Evolutionary conservation across 139 green algal species (phyloP).

Genomic region (Trebouxia sp.): DNA sequence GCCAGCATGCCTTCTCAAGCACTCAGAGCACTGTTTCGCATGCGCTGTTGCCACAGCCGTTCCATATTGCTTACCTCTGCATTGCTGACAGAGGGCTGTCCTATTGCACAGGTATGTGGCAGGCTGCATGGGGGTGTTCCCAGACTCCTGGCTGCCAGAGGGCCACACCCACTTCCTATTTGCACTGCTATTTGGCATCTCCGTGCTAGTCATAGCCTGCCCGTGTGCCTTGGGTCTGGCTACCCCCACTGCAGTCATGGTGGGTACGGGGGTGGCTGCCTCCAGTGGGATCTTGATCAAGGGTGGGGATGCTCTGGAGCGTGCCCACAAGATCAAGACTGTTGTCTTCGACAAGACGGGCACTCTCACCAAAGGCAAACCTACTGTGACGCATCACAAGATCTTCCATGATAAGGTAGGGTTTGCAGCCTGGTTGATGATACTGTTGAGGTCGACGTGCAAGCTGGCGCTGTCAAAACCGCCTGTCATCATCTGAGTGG

Average conservation of each 20-base stretch:
- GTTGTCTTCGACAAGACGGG: constrained; percentile 98
- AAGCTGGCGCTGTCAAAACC: too few relatives aligned
- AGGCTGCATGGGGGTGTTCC: constrained; percentile 52
- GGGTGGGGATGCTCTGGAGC: constrained; percentile 78
- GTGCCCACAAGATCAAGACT: constrained; percentile 52
- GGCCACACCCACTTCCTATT: constrained; percentile 88
- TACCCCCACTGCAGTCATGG: constrained; percentile 98
- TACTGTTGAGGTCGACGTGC: neutral
- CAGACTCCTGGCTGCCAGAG: constrained; percentile 74
- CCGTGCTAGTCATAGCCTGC: constrained; percentile 97
- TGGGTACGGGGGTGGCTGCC: constrained; percentile 84
- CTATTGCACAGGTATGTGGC: constrained; percentile 63
- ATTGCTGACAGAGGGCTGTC: too few relatives aligned
- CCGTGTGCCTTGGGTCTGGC: constrained; percentile 95
- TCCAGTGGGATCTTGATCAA: constrained; percentile 95
- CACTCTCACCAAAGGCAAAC: constrained; percentile 84
- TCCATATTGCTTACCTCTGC: too few relatives aligned
- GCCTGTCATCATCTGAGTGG: too few relatives aligned
- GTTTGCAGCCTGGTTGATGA: neutral
- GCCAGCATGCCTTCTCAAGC: too few relatives aligned
- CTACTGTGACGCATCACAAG: constrained; percentile 59
- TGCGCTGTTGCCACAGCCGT: too few relatives aligned
- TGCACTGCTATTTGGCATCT: constrained; percentile 92
- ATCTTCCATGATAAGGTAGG: constrained; percentile 38
- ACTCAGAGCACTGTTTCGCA: too few relatives aligned